These are phyloP conservation scores for Naumovozyma dairenensis DNA, from an alignment of 805 yeast species.

Conservation along the genomic window DNA sequence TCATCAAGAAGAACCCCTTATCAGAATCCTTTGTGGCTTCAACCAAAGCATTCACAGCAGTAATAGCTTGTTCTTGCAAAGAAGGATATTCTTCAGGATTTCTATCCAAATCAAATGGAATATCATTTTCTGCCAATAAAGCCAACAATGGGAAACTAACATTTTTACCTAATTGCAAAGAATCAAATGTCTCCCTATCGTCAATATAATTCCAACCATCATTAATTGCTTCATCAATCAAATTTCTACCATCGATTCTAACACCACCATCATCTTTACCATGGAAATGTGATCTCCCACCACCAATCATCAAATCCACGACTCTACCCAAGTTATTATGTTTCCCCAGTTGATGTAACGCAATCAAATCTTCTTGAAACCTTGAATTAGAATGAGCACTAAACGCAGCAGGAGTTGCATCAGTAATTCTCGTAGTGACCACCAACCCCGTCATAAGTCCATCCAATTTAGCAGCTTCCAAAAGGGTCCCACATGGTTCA, in stretches of 20 bases:
- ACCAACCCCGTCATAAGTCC: constrained; percentile 85
- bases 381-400: constrained; percentile 71
- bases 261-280: constrained; percentile 44
- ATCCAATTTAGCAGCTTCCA: constrained; percentile 75
- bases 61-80: constrained; percentile 63
- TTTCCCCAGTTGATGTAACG: constrained; percentile 76
- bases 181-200: constrained; percentile 49
- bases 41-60: constrained; percentile 61
- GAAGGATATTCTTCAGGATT: constrained; percentile 55
- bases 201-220: constrained; percentile 66
- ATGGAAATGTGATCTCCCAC: constrained; percentile 79
- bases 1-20: constrained; percentile 73
- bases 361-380: constrained; percentile 74
- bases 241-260: constrained; percentile 59
- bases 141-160: constrained; percentile 71
- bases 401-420: constrained; percentile 92
- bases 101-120: constrained; percentile 80
- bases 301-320: constrained; percentile 83
- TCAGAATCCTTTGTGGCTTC: constrained; percentile 64
- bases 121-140: constrained; percentile 62
- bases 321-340: constrained; percentile 69
- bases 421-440: constrained; percentile 85
- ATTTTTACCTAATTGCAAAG: constrained; percentile 44
- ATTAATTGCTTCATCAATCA: constrained; percentile 51
- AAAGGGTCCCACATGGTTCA: constrained; percentile 75